Base-by-base conservation (phyloP, 495 filamentous ascomycete species). In the Trichoderma asperelloides region DNA sequence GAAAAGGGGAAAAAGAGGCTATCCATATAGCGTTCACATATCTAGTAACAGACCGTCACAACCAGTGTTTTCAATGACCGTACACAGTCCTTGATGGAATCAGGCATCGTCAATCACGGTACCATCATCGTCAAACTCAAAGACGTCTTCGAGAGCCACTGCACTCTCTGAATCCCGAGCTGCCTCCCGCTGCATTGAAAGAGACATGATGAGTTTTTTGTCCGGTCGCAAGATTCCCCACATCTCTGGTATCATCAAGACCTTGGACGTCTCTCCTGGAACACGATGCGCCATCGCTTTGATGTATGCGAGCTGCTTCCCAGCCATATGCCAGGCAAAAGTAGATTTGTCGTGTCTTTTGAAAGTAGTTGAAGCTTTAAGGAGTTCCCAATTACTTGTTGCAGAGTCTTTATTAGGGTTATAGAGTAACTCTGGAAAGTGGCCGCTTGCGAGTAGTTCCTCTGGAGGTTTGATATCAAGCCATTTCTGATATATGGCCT, bases 341-440 rank as follows among this genome's bases (percentile, higher is more conserved):
- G 60, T 72, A 21, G 70, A 66, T 0, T 68, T 67, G 62, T 81
- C 78, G 60, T 76, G 79, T 49, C 72, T 68, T 47, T 77, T 76
- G 71, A 90, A 92, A 3, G 81, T 75, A 2, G 77, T 78, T 3
- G 88, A 90, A 0, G 91, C 90, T 68, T 89, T 82, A 11, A 92
- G 67, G 8, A 88, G 74, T 12, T 76, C 75, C 85, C 86, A 90
- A 15, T 75, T 57, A 7, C 79, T 80, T 23, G 78, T 71, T 12
- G 74, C 76, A 65, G 80, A 78, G 16, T 80, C 77, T 4, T 71
- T 76, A 23, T 78, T 71, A 68, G 78, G 80, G 73, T 80, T 71
- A 2, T 85, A 72, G 2, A 79, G 71, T 62, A 16, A 68, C 47
- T 65, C 70, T 47, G 23, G 55, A 30, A 67, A 71, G 37, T 73